Conservation (phyloP, 257 asterid species). For the Anisodus acutangulus region DNA sequence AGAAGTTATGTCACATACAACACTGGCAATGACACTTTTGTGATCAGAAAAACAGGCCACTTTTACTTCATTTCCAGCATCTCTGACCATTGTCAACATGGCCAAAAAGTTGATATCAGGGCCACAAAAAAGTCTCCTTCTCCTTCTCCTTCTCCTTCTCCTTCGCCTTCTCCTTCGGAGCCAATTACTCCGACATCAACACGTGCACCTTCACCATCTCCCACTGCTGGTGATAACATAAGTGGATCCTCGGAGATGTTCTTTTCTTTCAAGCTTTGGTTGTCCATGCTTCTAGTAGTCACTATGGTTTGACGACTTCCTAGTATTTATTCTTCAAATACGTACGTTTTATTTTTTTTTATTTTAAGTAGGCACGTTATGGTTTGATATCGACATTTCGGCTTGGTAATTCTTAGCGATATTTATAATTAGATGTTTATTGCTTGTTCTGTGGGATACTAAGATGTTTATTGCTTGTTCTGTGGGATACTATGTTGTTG, state of each 20-base stretch:
- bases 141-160: neutral
- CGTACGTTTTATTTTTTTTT: neutral
- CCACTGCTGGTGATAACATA: neutral
- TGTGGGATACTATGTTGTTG: neutral
- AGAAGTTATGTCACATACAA: slow-evolving; percentile 37
- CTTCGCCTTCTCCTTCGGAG: neutral
- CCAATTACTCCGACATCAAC: slow-evolving; percentile 16
- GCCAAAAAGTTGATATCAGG: slow-evolving; percentile 63
- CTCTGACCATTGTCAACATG: slow-evolving; percentile 55
- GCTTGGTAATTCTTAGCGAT: neutral
- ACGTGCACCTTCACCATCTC: neutral
- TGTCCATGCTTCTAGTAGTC: neutral
- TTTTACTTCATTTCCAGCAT: slow-evolving; percentile 58
- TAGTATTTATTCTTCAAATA: neutral
- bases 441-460: too few species aligned
- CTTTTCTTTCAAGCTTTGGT: neutral
- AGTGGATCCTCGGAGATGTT: neutral
- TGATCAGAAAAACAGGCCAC: slow-evolving; percentile 48
- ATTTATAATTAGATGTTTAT: neutral
- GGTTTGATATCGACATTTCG: neutral
- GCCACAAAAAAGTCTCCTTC: too few species aligned
- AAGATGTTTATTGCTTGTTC: too few species aligned
- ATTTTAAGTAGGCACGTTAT: neutral
- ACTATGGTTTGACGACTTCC: neutral
- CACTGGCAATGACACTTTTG: slow-evolving; percentile 59